A percentile compares a stretch with the other conserved stretches of the same genome.
Evolutionary conservation across 2,329 filamentous ascomycete genomes (phyloP).

Genomic region (Talaromyces funiculosus): DNA sequence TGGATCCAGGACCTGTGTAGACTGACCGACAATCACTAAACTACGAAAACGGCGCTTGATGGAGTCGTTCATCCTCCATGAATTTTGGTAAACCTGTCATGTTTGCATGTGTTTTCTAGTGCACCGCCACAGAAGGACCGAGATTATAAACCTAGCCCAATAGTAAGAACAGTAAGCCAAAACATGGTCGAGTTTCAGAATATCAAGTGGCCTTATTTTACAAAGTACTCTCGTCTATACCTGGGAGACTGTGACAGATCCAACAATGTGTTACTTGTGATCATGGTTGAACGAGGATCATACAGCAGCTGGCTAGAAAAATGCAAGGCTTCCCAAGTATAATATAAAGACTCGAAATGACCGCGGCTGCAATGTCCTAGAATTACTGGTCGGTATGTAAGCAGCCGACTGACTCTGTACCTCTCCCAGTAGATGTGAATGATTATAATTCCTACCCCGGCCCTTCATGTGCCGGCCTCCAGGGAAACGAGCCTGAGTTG

Average conservation of each 20-base stretch:
- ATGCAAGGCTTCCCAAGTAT: background rate
- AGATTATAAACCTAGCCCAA: background rate
- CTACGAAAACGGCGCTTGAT: background rate
- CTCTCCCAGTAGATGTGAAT: no score
- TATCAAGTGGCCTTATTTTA: no score
- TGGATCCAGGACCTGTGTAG: background rate
- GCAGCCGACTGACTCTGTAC: no score
- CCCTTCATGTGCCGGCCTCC: no score
- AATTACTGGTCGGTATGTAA: background rate
- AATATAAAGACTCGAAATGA: constrained; percentile 8
- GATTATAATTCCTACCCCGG: no score
- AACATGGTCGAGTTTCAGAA: constrained; percentile 33
- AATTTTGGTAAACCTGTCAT: background rate
- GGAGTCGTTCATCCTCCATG: background rate
- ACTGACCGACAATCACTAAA: background rate
- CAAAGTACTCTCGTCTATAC: no score
- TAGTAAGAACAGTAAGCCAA: no score
- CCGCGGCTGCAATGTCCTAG: background rate
- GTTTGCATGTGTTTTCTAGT: constrained; percentile 18
- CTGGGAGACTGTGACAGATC: no score
- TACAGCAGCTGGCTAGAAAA: constrained; percentile 4
- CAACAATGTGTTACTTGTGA: constrained; percentile 7
- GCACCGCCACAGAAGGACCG: constrained; percentile 21
- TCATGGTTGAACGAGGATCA: background rate
- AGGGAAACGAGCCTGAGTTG: no score